Evolutionary conservation across 345 rosid species (phyloP), one percentile per base, ranked within the genome.

Genomic region (Populus alba): DNA sequence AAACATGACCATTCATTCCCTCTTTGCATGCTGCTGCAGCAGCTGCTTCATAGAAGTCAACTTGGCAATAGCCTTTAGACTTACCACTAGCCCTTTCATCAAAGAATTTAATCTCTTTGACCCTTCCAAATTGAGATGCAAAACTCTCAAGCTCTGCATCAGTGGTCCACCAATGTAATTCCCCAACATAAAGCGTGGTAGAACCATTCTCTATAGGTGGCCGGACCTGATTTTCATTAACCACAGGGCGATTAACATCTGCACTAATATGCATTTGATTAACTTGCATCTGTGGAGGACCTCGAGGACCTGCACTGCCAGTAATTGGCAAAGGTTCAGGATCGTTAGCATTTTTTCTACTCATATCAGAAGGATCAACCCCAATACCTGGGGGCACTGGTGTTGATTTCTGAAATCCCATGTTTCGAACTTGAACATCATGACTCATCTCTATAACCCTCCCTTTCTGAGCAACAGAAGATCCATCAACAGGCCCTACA

Each of bases 91-190:
- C 97, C 78, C 89, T 90, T 84, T 92, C 97, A 61, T 92, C 97
- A 75, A 88, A 92, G 80, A 92, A 92, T 86, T 92, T 92, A 53
- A 92, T 86, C 86, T 92, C 95, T 84, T 92, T 92, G 23, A 90
- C 91, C 78, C 87, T 89, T 72, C 97, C 97, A 81, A 89, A 92
- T 74, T 89, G 95, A 79, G 90, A 84, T 70, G 87, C 89, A 70
- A 86, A 84, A 72, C 87, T 81, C 82, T 92, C 97, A 77, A 92
- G 84, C 83, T 92, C 97, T 11, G 91, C 94, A 88, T 92, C 97
- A 27, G 95, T 92, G 13, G 97, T 92, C 97, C 97, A 92, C 97
- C 97, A 92, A 77, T 92, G 95, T 61, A 92, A 82, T 80, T 91
- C 97, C 41, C 94, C 95, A 9, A 92, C 97, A 79, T 86, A 90